Percentiles rank a stretch among this genome's conserved stretches.
These are phyloP conservation scores for Neonectria hederae DNA, from an alignment of 2,329 filamentous ascomycete genomes.

Conservation along the genomic window DNA sequence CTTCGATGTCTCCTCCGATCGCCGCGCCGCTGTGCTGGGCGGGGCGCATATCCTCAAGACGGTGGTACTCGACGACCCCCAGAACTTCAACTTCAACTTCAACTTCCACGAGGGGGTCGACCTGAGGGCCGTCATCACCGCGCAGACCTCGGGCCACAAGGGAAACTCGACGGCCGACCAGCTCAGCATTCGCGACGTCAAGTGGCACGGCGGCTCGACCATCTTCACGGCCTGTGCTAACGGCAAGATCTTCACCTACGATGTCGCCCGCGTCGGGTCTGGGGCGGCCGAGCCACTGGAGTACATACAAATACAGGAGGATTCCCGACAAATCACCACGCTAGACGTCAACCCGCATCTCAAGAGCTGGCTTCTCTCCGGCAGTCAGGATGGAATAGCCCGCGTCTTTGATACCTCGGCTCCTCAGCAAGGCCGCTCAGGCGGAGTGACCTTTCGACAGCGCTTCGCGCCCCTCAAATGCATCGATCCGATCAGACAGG, in stretches of 20 bases:
- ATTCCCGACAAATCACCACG: slow-evolving; percentile 70
- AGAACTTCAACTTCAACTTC: slow-evolving; percentile 48
- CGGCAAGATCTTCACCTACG: slow-evolving; percentile 72
- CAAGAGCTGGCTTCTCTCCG: slow-evolving; percentile 66
- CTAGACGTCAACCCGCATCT: slow-evolving; percentile 70
- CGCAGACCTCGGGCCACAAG: slow-evolving; percentile 54
- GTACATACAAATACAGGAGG: slow-evolving; percentile 67
- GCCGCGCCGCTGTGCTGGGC: slow-evolving; percentile 64
- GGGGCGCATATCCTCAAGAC: slow-evolving; percentile 70
- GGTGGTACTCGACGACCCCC: slow-evolving; percentile 61
- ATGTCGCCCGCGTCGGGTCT: slow-evolving; percentile 61
- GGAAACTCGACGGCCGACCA: slow-evolving; percentile 60
- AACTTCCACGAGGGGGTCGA: slow-evolving; percentile 66
- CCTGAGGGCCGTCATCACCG: slow-evolving; percentile 64
- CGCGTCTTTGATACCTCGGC: slow-evolving; percentile 68
- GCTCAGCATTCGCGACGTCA: slow-evolving; percentile 70
- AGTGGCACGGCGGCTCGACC: slow-evolving; percentile 63
- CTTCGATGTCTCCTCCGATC: slow-evolving; percentile 67
- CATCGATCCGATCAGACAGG: slow-evolving; percentile 62
- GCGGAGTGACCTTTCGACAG: slow-evolving; percentile 60
- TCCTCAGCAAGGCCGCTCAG: slow-evolving; percentile 58
- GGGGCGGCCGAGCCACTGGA: slow-evolving; percentile 59
- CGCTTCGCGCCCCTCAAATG: slow-evolving; percentile 53
- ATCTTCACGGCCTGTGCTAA: slow-evolving; percentile 72
- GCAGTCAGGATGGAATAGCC: slow-evolving; percentile 71